Conservation (phyloP, 768 basidiomycete species). For the Cantharellus anzutake region DNA sequence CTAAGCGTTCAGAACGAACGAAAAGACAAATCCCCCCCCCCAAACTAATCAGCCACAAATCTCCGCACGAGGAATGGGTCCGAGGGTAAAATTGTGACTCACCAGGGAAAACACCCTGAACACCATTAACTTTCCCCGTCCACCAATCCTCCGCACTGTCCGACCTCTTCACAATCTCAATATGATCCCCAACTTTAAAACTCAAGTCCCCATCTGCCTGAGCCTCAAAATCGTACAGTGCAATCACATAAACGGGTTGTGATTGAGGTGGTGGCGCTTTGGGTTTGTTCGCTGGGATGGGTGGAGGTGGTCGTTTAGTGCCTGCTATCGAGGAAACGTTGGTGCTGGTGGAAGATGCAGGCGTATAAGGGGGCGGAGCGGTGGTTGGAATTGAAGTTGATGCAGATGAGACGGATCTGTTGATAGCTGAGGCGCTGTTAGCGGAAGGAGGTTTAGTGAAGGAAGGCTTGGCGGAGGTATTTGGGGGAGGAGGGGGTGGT, state of each 20-base stretch:
- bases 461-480: slow-evolving; percentile 21
- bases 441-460: slow-evolving; percentile 19
- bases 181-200: slow-evolving; percentile 75
- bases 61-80: neutral
- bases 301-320: slow-evolving; percentile 75
- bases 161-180: slow-evolving; percentile 73
- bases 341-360: slow-evolving; percentile 14
- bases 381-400: neutral
- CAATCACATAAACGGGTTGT: slow-evolving; percentile 59
- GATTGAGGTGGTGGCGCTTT: slow-evolving; percentile 29
- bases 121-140: slow-evolving; percentile 74
- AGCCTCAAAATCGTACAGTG: slow-evolving; percentile 86
- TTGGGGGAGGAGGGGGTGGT: slow-evolving; percentile 20
- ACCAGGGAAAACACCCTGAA: slow-evolving; percentile 74
- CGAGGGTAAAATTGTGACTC: neutral
- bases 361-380: slow-evolving; percentile 26
- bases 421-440: slow-evolving; percentile 11
- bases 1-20: neutral
- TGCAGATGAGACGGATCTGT: no score
- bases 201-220: slow-evolving; percentile 90
- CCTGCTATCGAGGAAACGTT: slow-evolving; percentile 20
- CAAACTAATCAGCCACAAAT: neutral
- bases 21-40: neutral
- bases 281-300: slow-evolving; percentile 77
- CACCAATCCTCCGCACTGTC: slow-evolving; percentile 89